A percentile compares a stretch with the other conserved stretches of the same genome.
These are phyloP conservation scores for Leptographium radiaticola DNA, from an alignment of 2,329 filamentous ascomycete species.

Conservation along the genomic window DNA sequence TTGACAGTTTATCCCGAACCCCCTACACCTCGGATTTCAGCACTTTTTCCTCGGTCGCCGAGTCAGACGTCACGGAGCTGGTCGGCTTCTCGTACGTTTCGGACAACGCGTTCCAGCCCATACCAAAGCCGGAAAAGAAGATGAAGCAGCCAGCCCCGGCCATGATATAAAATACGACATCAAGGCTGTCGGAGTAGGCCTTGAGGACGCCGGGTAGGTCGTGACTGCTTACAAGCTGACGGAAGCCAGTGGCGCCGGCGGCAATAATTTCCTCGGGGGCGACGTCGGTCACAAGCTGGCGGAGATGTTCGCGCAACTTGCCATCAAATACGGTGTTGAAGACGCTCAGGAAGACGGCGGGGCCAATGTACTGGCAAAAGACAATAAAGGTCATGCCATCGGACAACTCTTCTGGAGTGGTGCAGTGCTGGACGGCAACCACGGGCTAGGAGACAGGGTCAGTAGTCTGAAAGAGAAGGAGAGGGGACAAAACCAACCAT, in stretches of 20 bases:
- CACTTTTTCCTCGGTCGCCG: not conserved
- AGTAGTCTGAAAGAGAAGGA: not conserved
- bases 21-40: not conserved
- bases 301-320: conserved; percentile 12
- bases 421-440: conserved; percentile 16
- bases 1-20: too few relatives aligned
- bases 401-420: conserved; percentile 13
- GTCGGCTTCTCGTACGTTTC: conserved; percentile 13
- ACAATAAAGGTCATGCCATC: conserved; percentile 23
- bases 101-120: conserved; percentile 33
- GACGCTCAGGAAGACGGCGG: conserved; percentile 34
- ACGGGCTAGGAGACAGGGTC: conserved; percentile 10
- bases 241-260: conserved; percentile 17
- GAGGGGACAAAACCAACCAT: conserved; percentile 10
- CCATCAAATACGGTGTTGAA: conserved; percentile 41
- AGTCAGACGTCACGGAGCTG: not conserved
- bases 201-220: conserved; percentile 21
- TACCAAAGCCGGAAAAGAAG: conserved; percentile 25
- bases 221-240: conserved; percentile 16
- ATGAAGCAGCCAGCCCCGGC: conserved; percentile 20
- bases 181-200: conserved; percentile 24
- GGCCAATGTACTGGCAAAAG: conserved; percentile 38
- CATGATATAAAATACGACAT: conserved; percentile 26
- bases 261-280: conserved; percentile 4
- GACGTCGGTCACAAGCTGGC: conserved; percentile 1